Evolutionary conservation across 192 early-diverging fungal species (phyloP), one percentile per base, ranked within the genome.

Genomic region (Coemansia sp.): DNA sequence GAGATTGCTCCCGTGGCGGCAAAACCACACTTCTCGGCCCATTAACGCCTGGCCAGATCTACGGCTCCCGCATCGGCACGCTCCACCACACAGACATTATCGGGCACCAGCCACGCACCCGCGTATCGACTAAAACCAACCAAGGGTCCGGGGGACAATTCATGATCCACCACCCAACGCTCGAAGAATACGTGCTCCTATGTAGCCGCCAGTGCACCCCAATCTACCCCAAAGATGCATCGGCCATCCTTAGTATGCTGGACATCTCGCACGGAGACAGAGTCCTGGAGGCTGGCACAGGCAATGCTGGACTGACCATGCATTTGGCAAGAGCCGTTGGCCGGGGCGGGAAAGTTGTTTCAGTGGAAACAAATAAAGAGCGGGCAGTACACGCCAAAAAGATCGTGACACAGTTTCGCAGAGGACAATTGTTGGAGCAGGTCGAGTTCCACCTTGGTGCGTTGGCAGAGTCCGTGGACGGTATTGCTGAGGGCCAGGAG

Each of bases 151-250:
- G 53, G n/a, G 53, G 54, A 24, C 26, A 50, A 53, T 73, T 59
- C 57, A 58, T 80, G 36, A 42, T 73, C 3, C 76, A 80, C 19
- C 60, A 59, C 8, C 76, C 76, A 14, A 80, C 76, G 0, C 40
- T 80, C 7, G 58, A 48, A 21, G 70, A 72, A 15, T 80, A 73
- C 26, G 43, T 68, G 9, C 58, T 63, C 17, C 35, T 59, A 22
- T 62, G 63, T 52, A 53, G 15, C 1, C 65, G 76, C 7, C 54
- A 46, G 26, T 62, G 70, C 37, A 80, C 76, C 5, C 86, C 86
- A 8, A 87, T 89, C 36, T 89, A 89, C 53, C 86, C 87, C 0
- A 87, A 87, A 35, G 87, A 89, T 48, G 84, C 87, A 0, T 56
- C 70, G 18, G 54, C 62, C 0, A 70, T 76, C 15, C 58, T 84